Conservation (phyloP, 2,329 filamentous ascomycete species). For the Zymoseptoria tritici region DNA sequence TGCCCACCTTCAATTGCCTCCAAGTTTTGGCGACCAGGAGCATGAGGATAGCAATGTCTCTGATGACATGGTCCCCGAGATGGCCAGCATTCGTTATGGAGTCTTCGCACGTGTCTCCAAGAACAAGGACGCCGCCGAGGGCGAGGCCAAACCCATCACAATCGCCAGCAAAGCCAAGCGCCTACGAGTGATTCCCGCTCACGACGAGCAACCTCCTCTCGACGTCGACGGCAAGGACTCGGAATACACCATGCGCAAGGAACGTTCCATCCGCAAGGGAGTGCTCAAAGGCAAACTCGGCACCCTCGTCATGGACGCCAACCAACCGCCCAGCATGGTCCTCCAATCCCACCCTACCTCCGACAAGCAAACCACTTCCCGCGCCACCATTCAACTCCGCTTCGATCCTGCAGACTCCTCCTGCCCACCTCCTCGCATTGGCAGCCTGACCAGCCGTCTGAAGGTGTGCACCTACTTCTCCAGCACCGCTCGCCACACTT, state of each 20-base stretch:
- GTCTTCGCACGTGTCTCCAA: slow-evolving; percentile 34
- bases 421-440: slow-evolving; percentile 47
- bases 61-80: slow-evolving; percentile 57
- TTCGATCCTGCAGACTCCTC: slow-evolving; percentile 51
- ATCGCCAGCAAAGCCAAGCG: slow-evolving; percentile 48
- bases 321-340: slow-evolving; percentile 51
- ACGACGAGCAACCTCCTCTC: slow-evolving; percentile 54
- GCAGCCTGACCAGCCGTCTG: slow-evolving; percentile 47
- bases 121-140: slow-evolving; percentile 39
- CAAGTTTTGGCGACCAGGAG: slow-evolving; percentile 47
- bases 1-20: slow-evolving; percentile 53
- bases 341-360: slow-evolving; percentile 36
- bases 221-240: slow-evolving; percentile 40
- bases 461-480: slow-evolving; percentile 53
- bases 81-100: slow-evolving; percentile 53
- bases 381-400: slow-evolving; percentile 49
- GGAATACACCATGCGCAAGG: slow-evolving; percentile 48
- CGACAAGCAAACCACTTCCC: slow-evolving; percentile 43
- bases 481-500: slow-evolving; percentile 42
- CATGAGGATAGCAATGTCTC: slow-evolving; percentile 43
- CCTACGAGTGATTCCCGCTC: slow-evolving; percentile 52
- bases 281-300: slow-evolving; percentile 53
- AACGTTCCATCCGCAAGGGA: slow-evolving; percentile 55
- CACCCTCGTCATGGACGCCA: slow-evolving; percentile 48
- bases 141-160: slow-evolving; percentile 34